Evolutionary conservation across 805 yeast species (phyloP), one percentile per base, ranked within the genome.

Genomic region (Myxozyma melibiosi): DNA sequence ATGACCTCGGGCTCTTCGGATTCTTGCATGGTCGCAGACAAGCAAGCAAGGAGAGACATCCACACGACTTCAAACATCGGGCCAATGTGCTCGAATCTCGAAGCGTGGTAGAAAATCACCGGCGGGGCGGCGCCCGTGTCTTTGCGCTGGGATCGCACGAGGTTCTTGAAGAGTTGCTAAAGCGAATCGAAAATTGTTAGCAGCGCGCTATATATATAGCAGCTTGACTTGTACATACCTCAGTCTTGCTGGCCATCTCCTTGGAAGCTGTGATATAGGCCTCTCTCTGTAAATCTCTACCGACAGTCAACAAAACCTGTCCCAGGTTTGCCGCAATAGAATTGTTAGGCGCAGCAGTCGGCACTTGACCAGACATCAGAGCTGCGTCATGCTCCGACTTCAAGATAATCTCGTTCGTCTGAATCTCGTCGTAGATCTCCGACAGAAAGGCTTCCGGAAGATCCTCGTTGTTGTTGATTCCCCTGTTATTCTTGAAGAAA

Each of bases 41-140:
- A 77, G 0, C 96, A 97, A 5, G 98, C 98, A 64, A 94, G 78
- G 46, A 94, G 82, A 0, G 97, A 90, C 97, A 95, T 91, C 99
- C 99, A 94, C 42, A 88, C 75, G 16, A 89, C 89, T 66, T 92
- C 97, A 73, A 94, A 92, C 68, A 95, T 88, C 0, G 97, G 91
- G 69, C 82, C 86, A 14, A 92, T 96, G 69, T 92, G 97, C 65
- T 90, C 95, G 14, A 88, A 82, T 67, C 88, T 92, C 1, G 90
- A 82, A 0, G 97, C 97, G 18, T 85, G 82, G 71, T 89, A 88
- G 68, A 84, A 91, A 0, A 82, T 78, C 74, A 22, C 76, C 73
- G 42, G 76, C 79, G 50, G 72, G 75, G 14, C 71, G 27, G 47
- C 60, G 22, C 53, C 55, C 31, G 47, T 38, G 24, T 49, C 55